phyloP scores from a whole-genome alignment of 352 stramenopile genomes.

The Phytophthora tentaculata region DNA sequence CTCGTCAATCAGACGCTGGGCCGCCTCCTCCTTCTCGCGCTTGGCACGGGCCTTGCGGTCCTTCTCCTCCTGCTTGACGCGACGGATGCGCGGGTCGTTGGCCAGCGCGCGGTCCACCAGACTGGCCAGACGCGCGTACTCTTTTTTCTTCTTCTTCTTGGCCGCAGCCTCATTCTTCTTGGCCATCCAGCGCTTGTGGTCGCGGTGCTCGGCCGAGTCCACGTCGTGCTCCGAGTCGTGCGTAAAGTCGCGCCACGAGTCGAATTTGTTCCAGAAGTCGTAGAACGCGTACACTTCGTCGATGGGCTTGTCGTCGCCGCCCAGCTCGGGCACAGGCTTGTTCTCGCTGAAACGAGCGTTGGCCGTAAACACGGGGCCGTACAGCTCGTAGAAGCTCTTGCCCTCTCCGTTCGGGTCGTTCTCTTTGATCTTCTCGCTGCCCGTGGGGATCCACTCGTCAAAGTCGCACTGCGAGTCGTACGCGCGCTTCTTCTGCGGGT shows the following conservation, averaged over 20 bases:
- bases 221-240: slow-evolving; percentile 89
- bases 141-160: slow-evolving; percentile 92
- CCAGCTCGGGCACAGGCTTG: slow-evolving; percentile 75
- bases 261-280: slow-evolving; percentile 92
- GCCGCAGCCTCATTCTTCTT: slow-evolving; percentile 87
- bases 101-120: slow-evolving; percentile 82
- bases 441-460: slow-evolving; percentile 78
- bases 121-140: slow-evolving; percentile 82
- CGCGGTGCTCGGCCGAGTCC: slow-evolving; percentile 81
- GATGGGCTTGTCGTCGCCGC: slow-evolving; percentile 64
- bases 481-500: slow-evolving; percentile 81
- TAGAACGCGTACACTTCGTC: slow-evolving; percentile 85
- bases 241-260: slow-evolving; percentile 87
- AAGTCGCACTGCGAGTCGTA: slow-evolving; percentile 91
- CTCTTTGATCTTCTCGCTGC: slow-evolving; percentile 80
- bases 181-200: slow-evolving; percentile 90
- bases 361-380: slow-evolving; percentile 77
- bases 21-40: slow-evolving; percentile 76
- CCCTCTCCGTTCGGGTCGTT: slow-evolving; percentile 66
- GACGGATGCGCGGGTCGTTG: slow-evolving; percentile 77
- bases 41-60: slow-evolving; percentile 82
- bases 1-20: slow-evolving; percentile 71
- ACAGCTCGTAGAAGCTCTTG: slow-evolving; percentile 89
- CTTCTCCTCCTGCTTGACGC: slow-evolving; percentile 86
- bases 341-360: slow-evolving; percentile 87